phyloP scores from a whole-genome alignment of 106 monocot genomes.

The Acanthochlamys bracteata region DNA sequence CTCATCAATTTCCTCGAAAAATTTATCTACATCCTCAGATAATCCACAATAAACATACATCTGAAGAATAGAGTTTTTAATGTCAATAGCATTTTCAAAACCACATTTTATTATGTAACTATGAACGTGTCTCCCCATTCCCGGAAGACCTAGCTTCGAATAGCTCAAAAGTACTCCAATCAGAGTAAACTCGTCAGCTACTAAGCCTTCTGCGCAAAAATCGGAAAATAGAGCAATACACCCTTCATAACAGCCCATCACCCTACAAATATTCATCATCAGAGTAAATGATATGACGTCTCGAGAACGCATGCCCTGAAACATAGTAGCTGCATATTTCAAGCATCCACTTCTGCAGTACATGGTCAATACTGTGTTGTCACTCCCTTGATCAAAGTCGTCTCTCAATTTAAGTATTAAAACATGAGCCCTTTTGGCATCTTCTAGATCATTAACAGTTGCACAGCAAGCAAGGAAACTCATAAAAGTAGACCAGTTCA shows the following conservation, averaged over 20 bases:
- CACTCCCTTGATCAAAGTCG: constrained; percentile 16
- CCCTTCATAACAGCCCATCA: constrained; percentile 11
- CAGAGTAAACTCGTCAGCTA: constrained; percentile 20
- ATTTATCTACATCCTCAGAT: constrained; percentile 27
- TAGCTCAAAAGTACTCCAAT: constrained; percentile 19
- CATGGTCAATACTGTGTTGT: constrained; percentile 32
- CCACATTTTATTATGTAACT: constrained; percentile 23
- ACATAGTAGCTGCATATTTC: constrained; percentile 13
- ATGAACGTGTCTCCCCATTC: constrained; percentile 23
- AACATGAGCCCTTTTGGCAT: constrained; percentile 29
- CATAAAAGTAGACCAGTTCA: constrained; percentile 24
- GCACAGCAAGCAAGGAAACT: constrained; percentile 38
- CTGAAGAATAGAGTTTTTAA: constrained; percentile 27
- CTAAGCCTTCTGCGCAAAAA: constrained; percentile 1
- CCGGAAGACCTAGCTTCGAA: constrained; percentile 20
- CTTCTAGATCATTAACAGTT: constrained; percentile 10
- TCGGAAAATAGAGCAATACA: constrained; percentile 14
- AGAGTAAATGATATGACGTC: constrained; percentile 29
- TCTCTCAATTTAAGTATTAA: constrained; percentile 30
- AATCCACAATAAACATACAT: constrained; percentile 22
- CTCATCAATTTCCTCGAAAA: constrained; percentile 14
- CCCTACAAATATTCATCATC: constrained; percentile 29
- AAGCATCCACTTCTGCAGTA: constrained; percentile 29
- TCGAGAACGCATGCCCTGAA: constrained; percentile 12
- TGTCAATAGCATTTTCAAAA: constrained; percentile 7